phyloP scores from a whole-genome alignment of 2,329 filamentous ascomycete species.

The Escovopsis sp. region DNA sequence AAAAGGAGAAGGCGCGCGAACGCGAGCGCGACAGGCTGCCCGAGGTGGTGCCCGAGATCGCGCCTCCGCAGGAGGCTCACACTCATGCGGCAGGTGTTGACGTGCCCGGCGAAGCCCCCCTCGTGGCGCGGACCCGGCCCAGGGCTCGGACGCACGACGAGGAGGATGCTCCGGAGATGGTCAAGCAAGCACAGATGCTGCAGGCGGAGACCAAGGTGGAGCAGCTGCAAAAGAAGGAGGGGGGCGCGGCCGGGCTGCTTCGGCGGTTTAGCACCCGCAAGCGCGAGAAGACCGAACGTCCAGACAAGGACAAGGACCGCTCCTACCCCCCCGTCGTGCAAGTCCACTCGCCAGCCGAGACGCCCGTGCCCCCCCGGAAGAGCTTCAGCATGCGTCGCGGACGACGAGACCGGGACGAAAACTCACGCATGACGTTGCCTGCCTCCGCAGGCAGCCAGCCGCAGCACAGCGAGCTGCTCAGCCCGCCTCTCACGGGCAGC shows the following conservation, averaged over 20 bases:
- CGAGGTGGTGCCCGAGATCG: slow-evolving; percentile 52
- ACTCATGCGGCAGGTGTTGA: slow-evolving; percentile 78
- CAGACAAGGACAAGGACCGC: slow-evolving; percentile 46
- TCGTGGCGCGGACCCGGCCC: slow-evolving; percentile 67
- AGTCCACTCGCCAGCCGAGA: slow-evolving; percentile 61
- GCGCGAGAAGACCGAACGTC: slow-evolving; percentile 49
- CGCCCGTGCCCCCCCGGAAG: slow-evolving; percentile 49
- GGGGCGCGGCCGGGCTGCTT: slow-evolving; percentile 67
- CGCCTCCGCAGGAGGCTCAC: slow-evolving; percentile 70
- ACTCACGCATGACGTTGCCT: slow-evolving; percentile 29
- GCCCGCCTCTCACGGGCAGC: slow-evolving; percentile 51
- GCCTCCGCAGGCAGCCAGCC: slow-evolving; percentile 46
- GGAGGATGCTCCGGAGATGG: slow-evolving; percentile 62
- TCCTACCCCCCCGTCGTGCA: slow-evolving; percentile 60
- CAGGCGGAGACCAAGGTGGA: slow-evolving; percentile 42
- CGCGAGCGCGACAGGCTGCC: slow-evolving; percentile 24
- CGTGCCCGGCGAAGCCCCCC: slow-evolving; percentile 76
- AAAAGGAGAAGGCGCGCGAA: slow-evolving; percentile 14
- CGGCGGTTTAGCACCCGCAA: slow-evolving; percentile 82
- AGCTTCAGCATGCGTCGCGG: slow-evolving; percentile 69
- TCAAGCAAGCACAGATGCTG: slow-evolving; percentile 13
- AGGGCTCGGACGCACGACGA: slow-evolving; percentile 88
- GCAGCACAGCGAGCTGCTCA: slow-evolving; percentile 64
- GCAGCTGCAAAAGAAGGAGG: slow-evolving; percentile 63
- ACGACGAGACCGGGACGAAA: slow-evolving; percentile 38